Conservation (phyloP, 176 grass and related monocot genomes). For the Puya raimondii region DNA sequence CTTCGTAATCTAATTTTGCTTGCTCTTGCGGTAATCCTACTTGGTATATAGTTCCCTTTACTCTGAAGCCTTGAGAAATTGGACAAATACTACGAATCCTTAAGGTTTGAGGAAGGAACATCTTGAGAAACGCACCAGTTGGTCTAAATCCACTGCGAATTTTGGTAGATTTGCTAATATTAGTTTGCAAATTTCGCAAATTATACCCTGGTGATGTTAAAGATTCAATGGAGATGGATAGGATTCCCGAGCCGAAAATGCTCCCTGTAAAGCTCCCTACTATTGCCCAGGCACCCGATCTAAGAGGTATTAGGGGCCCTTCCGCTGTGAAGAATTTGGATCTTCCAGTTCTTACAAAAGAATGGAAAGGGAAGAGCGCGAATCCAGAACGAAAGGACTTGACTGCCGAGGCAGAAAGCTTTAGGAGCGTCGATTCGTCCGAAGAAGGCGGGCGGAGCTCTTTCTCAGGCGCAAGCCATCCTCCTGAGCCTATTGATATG, state of each 20-base stretch:
- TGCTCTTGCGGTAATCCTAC: not conserved
- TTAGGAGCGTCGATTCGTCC: slow-evolving; percentile 60
- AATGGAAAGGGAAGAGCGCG: slow-evolving; percentile 54
- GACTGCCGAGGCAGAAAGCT: slow-evolving; percentile 51
- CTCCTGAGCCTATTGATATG: slow-evolving; percentile 76
- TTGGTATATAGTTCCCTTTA: not conserved
- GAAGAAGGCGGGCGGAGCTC: slow-evolving; percentile 60
- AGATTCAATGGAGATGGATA: slow-evolving; percentile 9
- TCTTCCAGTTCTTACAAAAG: slow-evolving; percentile 31
- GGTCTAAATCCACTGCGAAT: not conserved
- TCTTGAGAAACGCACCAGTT: not conserved
- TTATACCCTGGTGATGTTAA: slow-evolving; percentile 4
- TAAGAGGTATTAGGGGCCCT: not conserved
- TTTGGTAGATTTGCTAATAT: not conserved
- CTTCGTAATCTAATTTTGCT: not conserved
- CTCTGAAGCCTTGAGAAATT: not conserved
- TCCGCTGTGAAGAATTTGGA: slow-evolving; percentile 13
- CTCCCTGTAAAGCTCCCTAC: not conserved
- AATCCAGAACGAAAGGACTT: slow-evolving; percentile 58
- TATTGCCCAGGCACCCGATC: not conserved
- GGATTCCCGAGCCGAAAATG: slow-evolving; percentile 13
- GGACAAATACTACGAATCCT: not conserved
- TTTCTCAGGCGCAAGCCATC: slow-evolving; percentile 82
- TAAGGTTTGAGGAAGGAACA: not conserved
- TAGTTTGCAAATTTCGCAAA: not conserved